A percentile compares a stretch with the other conserved stretches of the same genome.
phyloP scores from a whole-genome alignment of 768 basidiomycete species.

The Grammothele lineata region DNA sequence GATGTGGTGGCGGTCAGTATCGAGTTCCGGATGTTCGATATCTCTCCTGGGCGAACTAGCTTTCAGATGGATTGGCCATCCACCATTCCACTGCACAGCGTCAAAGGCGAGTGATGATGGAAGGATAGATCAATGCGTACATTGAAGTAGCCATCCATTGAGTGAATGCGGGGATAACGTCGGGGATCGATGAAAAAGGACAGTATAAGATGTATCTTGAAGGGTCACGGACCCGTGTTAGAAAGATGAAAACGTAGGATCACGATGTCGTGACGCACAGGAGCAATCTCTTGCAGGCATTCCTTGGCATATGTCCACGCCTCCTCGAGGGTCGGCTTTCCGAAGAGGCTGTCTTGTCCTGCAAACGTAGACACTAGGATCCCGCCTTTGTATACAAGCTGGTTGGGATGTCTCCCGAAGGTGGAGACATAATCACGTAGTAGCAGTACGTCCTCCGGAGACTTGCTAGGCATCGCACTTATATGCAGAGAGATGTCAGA shows the following conservation, averaged over 20 bases:
- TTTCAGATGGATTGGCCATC: conserved; percentile 41
- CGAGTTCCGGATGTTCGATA: conserved; percentile 20
- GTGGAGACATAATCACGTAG: conserved; percentile 25
- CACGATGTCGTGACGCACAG: conserved; percentile 15
- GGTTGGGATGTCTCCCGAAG: conserved; percentile 28
- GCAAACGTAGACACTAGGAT: conserved; percentile 35
- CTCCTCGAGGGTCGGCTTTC: conserved; percentile 16
- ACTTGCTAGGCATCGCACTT: conserved; percentile 29
- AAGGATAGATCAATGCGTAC: conserved; percentile 10
- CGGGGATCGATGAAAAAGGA: conserved; percentile 27
- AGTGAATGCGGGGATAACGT: conserved; percentile 29
- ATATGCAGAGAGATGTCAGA: too few species aligned
- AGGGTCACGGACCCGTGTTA: too few species aligned
- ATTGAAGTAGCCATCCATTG: conserved; percentile 39
- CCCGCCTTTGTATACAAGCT: conserved; percentile 27
- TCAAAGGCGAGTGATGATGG: not conserved
- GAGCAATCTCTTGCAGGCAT: conserved; percentile 25
- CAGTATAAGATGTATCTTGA: conserved; percentile 29
- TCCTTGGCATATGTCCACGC: conserved; percentile 28
- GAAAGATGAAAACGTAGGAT: too few species aligned
- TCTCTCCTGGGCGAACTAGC: conserved; percentile 23
- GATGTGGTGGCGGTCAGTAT: conserved; percentile 54
- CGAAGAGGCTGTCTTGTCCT: conserved; percentile 33
- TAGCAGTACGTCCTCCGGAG: conserved; percentile 13
- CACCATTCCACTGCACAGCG: conserved; percentile 27